Conservation (phyloP, 2,329 filamentous ascomycete genomes). For the Trichoderma guizhouense region DNA sequence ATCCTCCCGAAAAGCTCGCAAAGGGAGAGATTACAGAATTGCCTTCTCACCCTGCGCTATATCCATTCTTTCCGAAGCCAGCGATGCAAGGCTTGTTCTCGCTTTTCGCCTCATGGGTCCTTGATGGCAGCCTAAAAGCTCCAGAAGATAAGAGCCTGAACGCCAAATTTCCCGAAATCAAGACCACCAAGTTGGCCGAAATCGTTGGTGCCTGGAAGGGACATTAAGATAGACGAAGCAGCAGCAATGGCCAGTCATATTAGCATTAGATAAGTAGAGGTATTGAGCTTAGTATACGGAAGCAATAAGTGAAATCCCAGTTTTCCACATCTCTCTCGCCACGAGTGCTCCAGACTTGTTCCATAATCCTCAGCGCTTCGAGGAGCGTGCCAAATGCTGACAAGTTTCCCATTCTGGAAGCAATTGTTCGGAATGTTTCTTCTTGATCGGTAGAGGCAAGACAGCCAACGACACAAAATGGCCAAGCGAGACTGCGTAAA, state of each 20-base stretch:
- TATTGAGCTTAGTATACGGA: neutral
- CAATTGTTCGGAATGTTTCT: neutral
- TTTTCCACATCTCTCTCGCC: neutral
- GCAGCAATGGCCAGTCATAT: neutral
- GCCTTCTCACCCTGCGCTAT: neutral
- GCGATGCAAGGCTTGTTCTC: neutral
- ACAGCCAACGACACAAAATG: conserved; percentile 6
- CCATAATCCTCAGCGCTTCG: neutral
- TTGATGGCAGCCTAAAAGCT: neutral
- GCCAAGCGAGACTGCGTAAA: conserved; percentile 4
- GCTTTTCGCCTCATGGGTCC: neutral
- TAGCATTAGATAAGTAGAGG: neutral
- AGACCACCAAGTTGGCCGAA: conserved; percentile 6
- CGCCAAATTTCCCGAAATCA: neutral
- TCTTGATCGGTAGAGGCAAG: neutral
- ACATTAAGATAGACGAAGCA: neutral
- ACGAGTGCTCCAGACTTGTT: neutral
- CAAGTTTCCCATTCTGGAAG: neutral
- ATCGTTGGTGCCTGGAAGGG: conserved; percentile 11
- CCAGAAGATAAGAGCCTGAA: conserved; percentile 7
- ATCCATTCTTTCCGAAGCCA: neutral
- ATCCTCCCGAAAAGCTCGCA: neutral
- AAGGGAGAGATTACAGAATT: conserved; percentile 6
- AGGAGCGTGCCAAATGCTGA: neutral
- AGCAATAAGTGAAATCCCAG: conserved; percentile 6